Evolutionary conservation across 116 monocot genomes (phyloP), one percentile per base, ranked within the genome.

Genomic region (Cymodocea nodosa): DNA sequence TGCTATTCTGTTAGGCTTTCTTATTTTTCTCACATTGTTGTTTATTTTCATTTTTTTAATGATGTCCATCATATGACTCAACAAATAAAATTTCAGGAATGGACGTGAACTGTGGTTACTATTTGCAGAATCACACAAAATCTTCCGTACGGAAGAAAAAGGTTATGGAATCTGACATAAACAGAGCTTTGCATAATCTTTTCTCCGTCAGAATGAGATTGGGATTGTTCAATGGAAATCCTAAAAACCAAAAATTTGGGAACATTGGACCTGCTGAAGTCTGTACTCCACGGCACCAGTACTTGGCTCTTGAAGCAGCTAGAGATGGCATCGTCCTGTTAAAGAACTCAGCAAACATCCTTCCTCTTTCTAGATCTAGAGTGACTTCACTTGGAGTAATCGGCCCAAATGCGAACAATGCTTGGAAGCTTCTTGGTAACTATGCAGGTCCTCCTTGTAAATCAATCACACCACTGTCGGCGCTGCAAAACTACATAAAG

Each of bases 61-160:
- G 7, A 10, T 44, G 12, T 44, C 12, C 12, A 12, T 44, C 44
- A 10, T 12, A 44, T 44, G 44, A 5, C 35, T 61, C 34, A 37
- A 35, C 25, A 34, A 37, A 15, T 15, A 17, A 5, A 34, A 61
- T 34, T 66, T 51, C 87, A 97, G 97, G 97, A 65, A 83, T 97
- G 91, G 97, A 97, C 75, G 78, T 97, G 68, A 86, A 97, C 64
- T 97, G 91, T 56, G 97, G 97, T 14, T 39, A 8, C 2, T 91
- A 85, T 67, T 75, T 91, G 50, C 97, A 91, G 69, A 78, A 80
- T 2, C 71, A 91, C 36, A 80, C 79, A 3, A 70, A 14, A 22
- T 73, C 81, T 3, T 85, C 90, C 0, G 6, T 87, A 23, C 65
- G 82, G 69, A 74, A 88, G 71, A 67, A 79, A 18, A 97, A 87